phyloP scores from a whole-genome alignment of 306 rosid species.

The Prunus davidiana region DNA sequence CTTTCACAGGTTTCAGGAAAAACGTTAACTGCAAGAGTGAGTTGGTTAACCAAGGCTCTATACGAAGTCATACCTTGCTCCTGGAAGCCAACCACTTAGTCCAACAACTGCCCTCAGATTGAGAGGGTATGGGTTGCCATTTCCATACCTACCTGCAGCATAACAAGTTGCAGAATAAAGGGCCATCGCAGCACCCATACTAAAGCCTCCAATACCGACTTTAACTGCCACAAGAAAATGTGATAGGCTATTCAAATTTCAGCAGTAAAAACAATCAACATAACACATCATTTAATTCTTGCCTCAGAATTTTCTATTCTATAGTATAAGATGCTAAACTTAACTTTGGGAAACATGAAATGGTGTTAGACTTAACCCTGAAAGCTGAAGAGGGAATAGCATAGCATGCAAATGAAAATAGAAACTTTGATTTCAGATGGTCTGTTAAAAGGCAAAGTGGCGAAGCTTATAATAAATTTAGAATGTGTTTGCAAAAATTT shows the following conservation, averaged over 20 bases:
- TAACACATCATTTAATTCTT: background rate
- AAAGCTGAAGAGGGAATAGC: too few relatives aligned
- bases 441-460: too few relatives aligned
- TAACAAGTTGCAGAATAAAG: conserved; percentile 93
- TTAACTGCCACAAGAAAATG: conserved; percentile 61
- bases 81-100: conserved; percentile 99
- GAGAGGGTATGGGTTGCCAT: conserved; percentile 74
- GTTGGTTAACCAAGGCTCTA: conserved; percentile 1
- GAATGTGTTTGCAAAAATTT: too few relatives aligned
- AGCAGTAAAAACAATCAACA: conserved; percentile 10
- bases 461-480: too few relatives aligned
- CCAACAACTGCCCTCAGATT: conserved; percentile 82
- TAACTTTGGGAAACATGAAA: background rate
- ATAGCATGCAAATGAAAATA: too few relatives aligned
- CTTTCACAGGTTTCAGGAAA: background rate
- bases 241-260: background rate
- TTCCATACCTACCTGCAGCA: conserved; percentile 84
- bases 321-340: background rate
- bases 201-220: conserved; percentile 97
- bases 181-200: conserved; percentile 99
- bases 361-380: background rate
- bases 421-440: too few relatives aligned
- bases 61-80: conserved; percentile 65
- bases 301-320: too few relatives aligned
- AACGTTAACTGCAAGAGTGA: background rate